Base-by-base conservation (phyloP, 176 grass and related monocot genomes). In the Oryza officinalis region DNA sequence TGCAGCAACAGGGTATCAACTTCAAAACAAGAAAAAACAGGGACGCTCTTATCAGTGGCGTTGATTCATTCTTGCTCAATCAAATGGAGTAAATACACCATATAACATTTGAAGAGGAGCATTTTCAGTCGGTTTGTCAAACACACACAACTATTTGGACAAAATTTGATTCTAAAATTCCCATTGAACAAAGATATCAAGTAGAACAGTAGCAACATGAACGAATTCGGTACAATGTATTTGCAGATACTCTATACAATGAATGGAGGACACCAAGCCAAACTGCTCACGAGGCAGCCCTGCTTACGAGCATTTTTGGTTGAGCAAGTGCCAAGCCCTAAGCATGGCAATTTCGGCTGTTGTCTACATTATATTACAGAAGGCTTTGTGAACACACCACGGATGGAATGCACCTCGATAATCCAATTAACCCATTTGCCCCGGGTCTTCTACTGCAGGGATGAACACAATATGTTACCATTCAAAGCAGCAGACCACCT, bases 161-260 rank as follows among this genome's bases (percentile, higher is more conserved):
- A 2, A 70, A 50, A 71, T 77, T n/a, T 4, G 11, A 37, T 46
- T 73, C 22, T 65, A 13, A n/a, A 10, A 11, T 8, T 63, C 80
- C 52, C 77, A 65, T 32, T 85, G 52, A 76, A 81, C 82, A 50
- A 88, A 45, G 69, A 17, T 50, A 75, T 35, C 43, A 60, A 18
- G 59, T 14, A 5, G n/a, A 85, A 81, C 50, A 26, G 32, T 54
- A 41, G 46, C 72, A 31, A 31, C 59, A 67, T 5, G 25, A 46
- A 67, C 8, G 18, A 46, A 81, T 81, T 60, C 18, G 1, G 50
- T 47, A 38, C 68, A 52, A 25, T 76, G 52, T 35, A 69, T 37
- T 65, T 46, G 54, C 32, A 20, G 50, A 82, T 65, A 65, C 26
- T 72, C 4, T 86, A 82, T 82, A 86, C 27, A 78, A 49, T 47